A percentile compares a stretch with the other conserved stretches of the same genome.
phyloP scores from a whole-genome alignment of 768 basidiomycete genomes.

The Phaeotremella fagi region DNA sequence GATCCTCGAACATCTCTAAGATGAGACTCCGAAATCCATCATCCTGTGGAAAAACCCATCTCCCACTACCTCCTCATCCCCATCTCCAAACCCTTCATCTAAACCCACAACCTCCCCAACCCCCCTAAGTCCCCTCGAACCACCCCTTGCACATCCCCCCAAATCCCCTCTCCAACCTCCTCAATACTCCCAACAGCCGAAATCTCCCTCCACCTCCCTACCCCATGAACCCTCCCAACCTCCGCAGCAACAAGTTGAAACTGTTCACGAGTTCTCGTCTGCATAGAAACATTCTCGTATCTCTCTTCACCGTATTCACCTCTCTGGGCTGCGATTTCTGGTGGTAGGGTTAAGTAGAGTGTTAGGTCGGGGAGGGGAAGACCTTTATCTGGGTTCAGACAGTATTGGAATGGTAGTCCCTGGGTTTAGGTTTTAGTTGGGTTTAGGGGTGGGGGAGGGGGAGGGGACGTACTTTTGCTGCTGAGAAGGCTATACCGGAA shows the following conservation, averaged over 20 bases:
- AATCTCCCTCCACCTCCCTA: conserved; percentile 31
- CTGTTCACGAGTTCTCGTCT: conserved; percentile 26
- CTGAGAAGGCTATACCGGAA: conserved; percentile 82
- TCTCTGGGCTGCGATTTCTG: conserved; percentile 62
- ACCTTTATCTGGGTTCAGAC: conserved; percentile 73
- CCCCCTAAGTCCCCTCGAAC: not conserved
- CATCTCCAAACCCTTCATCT: too few relatives aligned
- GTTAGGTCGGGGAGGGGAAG: conserved; percentile 86
- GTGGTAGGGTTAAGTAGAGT: conserved; percentile 76
- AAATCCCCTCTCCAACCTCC: conserved; percentile 31
- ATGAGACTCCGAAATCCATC: too few relatives aligned
- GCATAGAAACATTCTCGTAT: conserved; percentile 57
- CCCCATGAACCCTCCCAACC: conserved; percentile 25
- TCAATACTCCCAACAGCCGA: conserved; percentile 36
- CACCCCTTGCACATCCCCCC: conserved; percentile 13
- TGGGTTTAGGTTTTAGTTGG: conserved; percentile 10
- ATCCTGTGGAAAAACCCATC: too few relatives aligned
- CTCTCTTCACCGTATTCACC: conserved; percentile 82
- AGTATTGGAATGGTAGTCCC: conserved; percentile 73
- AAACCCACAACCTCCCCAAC: not conserved
- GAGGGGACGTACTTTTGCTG: conserved; percentile 49
- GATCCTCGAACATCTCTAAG: too few relatives aligned
- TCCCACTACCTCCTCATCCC: too few relatives aligned
- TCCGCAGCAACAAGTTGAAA: conserved; percentile 33
- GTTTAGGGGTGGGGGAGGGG: not conserved